Conservation (phyloP, 176 grass and related monocot genomes). For the Phoenix roebelenii region DNA sequence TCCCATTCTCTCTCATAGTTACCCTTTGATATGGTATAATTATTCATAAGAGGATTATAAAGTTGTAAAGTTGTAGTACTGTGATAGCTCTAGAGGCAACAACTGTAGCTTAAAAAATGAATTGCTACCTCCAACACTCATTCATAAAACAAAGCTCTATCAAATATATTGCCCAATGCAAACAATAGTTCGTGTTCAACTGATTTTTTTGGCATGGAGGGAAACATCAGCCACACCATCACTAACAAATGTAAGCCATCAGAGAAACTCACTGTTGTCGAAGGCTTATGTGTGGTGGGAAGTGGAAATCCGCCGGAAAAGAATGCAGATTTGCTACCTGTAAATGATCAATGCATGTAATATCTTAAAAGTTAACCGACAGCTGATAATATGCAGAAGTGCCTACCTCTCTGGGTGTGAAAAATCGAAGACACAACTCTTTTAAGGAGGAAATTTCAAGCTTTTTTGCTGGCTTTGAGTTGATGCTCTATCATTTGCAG, state of each 20-base stretch:
- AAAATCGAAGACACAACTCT: constrained; percentile 61
- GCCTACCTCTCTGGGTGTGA: constrained; percentile 70
- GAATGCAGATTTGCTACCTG: constrained; percentile 96
- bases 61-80: no score
- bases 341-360: constrained; percentile 25
- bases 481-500: constrained; percentile 37
- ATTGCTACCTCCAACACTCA: no score
- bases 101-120: no score
- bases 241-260: not conserved
- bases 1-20: no score
- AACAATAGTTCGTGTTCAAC: no score
- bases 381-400: not conserved
- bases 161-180: no score
- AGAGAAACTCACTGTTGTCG: constrained; percentile 63
- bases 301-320: constrained; percentile 65
- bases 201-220: no score
- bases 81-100: no score
- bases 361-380: not conserved
- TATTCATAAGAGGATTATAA: no score
- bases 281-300: constrained; percentile 51
- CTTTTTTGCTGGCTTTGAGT: constrained; percentile 35
- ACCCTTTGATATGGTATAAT: no score
- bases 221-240: no score
- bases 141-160: no score
- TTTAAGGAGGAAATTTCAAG: constrained; percentile 49